phyloP scores from a whole-genome alignment of 495 filamentous ascomycete genomes.

The Annulohypoxylon bovei region DNA sequence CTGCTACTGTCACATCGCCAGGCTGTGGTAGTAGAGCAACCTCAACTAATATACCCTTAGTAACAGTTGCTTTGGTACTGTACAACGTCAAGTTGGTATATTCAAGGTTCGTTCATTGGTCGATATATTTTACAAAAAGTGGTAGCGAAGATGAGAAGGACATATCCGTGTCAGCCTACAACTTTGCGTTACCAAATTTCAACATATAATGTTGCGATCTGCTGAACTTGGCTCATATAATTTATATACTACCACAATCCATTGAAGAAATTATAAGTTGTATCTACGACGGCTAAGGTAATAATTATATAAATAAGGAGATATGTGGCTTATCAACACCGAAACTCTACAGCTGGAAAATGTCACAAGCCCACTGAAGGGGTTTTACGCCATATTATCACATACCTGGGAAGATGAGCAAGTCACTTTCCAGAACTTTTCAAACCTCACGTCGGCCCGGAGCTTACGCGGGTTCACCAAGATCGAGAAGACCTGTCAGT shows the following conservation, averaged over 20 bases:
- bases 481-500: slow-evolving; percentile 25
- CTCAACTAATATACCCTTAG: neutral
- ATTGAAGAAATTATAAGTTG: neutral
- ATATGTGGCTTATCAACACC: slow-evolving; percentile 49
- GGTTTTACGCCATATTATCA: slow-evolving; percentile 51
- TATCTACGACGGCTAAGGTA: neutral
- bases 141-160: neutral
- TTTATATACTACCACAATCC: neutral
- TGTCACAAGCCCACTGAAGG: slow-evolving; percentile 17
- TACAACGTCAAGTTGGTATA: neutral
- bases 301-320: neutral
- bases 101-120: slow-evolving; percentile 5
- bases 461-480: slow-evolving; percentile 43
- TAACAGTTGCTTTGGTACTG: neutral
- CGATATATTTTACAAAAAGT: neutral
- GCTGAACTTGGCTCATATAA: neutral
- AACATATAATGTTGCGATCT: neutral
- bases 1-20: neutral
- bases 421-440: slow-evolving; percentile 46
- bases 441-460: slow-evolving; percentile 21
- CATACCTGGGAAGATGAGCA: slow-evolving; percentile 52
- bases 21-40: neutral
- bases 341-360: slow-evolving; percentile 37
- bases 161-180: neutral
- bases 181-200: neutral